Evolutionary conservation across 257 asterid genomes (phyloP).

Genomic region (Solanum piurae): DNA sequence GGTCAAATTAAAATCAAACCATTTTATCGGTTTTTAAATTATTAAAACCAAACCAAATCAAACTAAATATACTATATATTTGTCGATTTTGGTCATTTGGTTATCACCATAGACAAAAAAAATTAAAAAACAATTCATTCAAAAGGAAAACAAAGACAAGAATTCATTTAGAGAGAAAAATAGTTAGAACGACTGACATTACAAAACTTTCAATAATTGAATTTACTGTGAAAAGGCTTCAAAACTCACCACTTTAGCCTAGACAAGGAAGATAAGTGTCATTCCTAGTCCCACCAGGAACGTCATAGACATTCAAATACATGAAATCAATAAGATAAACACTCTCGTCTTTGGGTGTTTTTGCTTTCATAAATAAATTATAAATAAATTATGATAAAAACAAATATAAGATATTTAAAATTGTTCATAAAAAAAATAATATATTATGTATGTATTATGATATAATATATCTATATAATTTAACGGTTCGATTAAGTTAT

Average conservation of each 20-base stretch:
- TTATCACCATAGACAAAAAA: not conserved
- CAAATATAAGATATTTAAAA: not conserved
- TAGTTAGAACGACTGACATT: not conserved
- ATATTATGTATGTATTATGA: too few relatives aligned
- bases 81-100: too few relatives aligned
- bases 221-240: not conserved
- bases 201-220: not conserved
- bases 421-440: not conserved
- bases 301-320: not conserved
- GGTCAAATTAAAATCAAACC: not conserved
- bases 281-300: not conserved
- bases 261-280: not conserved
- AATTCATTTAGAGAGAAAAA: too few relatives aligned
- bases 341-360: not conserved
- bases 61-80: not conserved
- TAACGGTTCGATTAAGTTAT: not conserved
- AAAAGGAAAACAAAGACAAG: not conserved
- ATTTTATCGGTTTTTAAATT: not conserved
- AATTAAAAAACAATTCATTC: too few relatives aligned
- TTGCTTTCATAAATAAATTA: too few relatives aligned
- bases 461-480: too few relatives aligned
- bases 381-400: too few relatives aligned
- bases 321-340: not conserved
- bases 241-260: not conserved
- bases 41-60: not conserved